Percentiles rank a stretch among this genome's conserved stretches.
These are phyloP conservation scores for Shiraia bambusicola DNA, from an alignment of 2,329 filamentous ascomycete species.

Conservation along the genomic window DNA sequence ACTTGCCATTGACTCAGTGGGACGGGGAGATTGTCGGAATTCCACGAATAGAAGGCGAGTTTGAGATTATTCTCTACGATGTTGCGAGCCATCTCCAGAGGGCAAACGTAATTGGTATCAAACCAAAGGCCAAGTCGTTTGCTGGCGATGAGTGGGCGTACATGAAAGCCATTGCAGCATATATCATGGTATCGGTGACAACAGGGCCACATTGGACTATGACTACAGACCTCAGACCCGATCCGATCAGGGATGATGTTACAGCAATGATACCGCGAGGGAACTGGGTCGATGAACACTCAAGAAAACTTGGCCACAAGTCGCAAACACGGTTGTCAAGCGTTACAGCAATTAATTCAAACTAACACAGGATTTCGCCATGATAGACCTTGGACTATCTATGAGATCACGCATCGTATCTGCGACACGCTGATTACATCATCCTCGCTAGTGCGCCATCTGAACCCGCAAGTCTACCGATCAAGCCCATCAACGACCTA, in stretches of 20 bases:
- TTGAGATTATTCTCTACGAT: conserved; percentile 69
- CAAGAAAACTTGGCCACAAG: conserved; percentile 63
- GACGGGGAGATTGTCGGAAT: conserved; percentile 60
- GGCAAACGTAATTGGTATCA: conserved; percentile 15
- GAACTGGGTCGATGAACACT: conserved; percentile 7
- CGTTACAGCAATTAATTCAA: conserved; percentile 61
- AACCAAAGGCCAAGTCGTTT: background rate
- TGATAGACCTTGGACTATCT: conserved; percentile 28
- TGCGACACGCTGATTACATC: conserved; percentile 39
- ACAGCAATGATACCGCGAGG: conserved; percentile 44
- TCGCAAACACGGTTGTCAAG: conserved; percentile 65
- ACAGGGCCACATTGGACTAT: conserved; percentile 50
- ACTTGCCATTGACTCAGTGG: conserved; percentile 54
- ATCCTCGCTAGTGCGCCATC: background rate
- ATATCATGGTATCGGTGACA: conserved; percentile 49
- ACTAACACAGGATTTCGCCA: conserved; percentile 15
- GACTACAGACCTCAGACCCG: conserved; percentile 37
- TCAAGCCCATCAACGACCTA: conserved; percentile 44
- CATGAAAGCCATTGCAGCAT: conserved; percentile 45
- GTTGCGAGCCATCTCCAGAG: conserved; percentile 51
- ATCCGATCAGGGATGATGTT: conserved; percentile 49
- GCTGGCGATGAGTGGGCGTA: conserved; percentile 35
- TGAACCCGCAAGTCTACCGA: conserved; percentile 22
- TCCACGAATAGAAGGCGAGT: conserved; percentile 68
- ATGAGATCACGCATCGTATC: conserved; percentile 31